Percentiles rank a stretch among this genome's conserved stretches.
phyloP scores from a whole-genome alignment of 139 green algal species.

The Chlorella sp. region DNA sequence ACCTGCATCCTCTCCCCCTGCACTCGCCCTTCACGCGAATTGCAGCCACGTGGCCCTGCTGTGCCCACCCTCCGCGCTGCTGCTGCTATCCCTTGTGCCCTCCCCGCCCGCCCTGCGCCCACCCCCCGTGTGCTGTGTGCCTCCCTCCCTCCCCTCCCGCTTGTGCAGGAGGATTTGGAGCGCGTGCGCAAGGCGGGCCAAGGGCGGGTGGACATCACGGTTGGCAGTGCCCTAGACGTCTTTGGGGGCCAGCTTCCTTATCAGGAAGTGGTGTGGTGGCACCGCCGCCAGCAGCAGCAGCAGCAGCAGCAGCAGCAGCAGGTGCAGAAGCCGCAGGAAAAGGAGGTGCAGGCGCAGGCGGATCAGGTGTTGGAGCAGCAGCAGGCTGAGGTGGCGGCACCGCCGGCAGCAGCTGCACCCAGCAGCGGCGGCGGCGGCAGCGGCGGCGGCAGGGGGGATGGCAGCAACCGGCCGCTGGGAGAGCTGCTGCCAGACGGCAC shows the following conservation, averaged over 20 bases:
- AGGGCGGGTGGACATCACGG: conserved; percentile 84
- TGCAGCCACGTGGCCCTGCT: too few species aligned
- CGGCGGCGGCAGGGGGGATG: neutral
- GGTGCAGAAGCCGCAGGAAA: neutral
- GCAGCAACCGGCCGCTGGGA: neutral
- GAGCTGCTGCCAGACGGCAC: conserved; percentile 17
- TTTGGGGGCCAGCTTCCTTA: conserved; percentile 95
- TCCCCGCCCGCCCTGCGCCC: too few species aligned
- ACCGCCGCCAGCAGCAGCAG: conserved; percentile 61
- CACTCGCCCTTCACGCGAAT: too few species aligned
- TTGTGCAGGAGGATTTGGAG: conserved; percentile 32
- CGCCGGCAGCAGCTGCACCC: neutral
- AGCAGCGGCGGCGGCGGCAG: neutral
- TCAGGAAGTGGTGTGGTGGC: conserved; percentile 92
- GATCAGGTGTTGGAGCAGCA: too few species aligned
- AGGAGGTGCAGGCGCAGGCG: neutral
- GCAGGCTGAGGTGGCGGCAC: neutral
- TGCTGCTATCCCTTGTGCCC: too few species aligned
- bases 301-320: neutral
- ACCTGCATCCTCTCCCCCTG: too few species aligned
- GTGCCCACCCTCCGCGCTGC: too few species aligned
- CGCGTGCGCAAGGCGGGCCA: conserved; percentile 20
- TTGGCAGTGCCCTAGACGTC: conserved; percentile 97
- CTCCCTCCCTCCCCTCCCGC: neutral
- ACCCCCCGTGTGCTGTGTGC: too few species aligned